Conservation (phyloP, 2,329 filamentous ascomycete genomes). For the Penicillium sp. region DNA sequence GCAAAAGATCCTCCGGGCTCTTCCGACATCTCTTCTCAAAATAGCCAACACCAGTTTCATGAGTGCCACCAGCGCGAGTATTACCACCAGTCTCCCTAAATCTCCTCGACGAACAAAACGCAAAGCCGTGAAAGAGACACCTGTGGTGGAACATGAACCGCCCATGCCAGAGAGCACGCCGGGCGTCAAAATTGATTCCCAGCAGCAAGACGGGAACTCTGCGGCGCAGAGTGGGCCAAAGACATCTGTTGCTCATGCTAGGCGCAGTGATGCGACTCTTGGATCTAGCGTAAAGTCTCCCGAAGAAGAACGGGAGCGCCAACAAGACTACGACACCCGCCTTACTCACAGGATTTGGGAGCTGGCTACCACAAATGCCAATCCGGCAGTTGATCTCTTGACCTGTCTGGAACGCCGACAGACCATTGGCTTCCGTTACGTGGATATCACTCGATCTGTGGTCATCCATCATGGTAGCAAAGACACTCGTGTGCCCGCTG, state of each 20-base stretch:
- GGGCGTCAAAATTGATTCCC: slow-evolving; percentile 12
- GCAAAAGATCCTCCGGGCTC: slow-evolving; percentile 82
- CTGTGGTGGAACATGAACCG: slow-evolving; percentile 44
- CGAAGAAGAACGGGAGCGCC: slow-evolving; percentile 36
- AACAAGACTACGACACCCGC: slow-evolving; percentile 68
- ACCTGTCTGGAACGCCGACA: slow-evolving; percentile 89
- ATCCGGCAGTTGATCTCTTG: slow-evolving; percentile 88
- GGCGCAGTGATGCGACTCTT: slow-evolving; percentile 23
- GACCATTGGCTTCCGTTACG: slow-evolving; percentile 92
- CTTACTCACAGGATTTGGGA: slow-evolving; percentile 95
- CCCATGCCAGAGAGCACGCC: slow-evolving; percentile 48
- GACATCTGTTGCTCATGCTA: slow-evolving; percentile 15
- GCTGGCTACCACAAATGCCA: slow-evolving; percentile 82
- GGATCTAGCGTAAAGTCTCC: slow-evolving; percentile 21
- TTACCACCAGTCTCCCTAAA: slow-evolving; percentile 74
- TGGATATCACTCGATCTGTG: slow-evolving; percentile 86
- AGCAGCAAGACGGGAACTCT: slow-evolving; percentile 20
- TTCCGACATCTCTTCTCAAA: slow-evolving; percentile 87
- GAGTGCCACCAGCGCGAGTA: slow-evolving; percentile 81
- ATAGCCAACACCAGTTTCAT: slow-evolving; percentile 96
- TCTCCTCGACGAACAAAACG: slow-evolving; percentile 60
- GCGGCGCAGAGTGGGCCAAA: slow-evolving; percentile 18
- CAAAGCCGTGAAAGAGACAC: slow-evolving; percentile 46
- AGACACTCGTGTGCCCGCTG: slow-evolving; percentile 87
- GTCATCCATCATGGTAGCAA: slow-evolving; percentile 92